Conservation (phyloP, 768 basidiomycete species). For the Tephrocybe sp. region DNA sequence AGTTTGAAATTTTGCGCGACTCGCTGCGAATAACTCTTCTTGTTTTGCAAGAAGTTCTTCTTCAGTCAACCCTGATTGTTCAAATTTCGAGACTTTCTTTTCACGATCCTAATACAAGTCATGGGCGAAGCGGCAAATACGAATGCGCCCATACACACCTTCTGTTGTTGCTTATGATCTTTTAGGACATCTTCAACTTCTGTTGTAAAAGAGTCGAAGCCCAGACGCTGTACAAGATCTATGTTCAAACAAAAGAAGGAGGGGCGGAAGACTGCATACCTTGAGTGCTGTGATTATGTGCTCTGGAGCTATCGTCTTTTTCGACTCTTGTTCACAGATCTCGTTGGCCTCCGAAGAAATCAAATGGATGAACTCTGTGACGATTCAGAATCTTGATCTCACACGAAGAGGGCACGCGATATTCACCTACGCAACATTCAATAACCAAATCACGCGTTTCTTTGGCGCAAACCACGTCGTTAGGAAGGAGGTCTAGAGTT, state of each 20-base stretch:
- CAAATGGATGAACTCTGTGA: slow-evolving; percentile 94
- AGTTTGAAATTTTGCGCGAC: slow-evolving; percentile 75
- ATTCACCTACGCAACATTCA: slow-evolving; percentile 98
- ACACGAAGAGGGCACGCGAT: slow-evolving; percentile 16
- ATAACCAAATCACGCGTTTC: slow-evolving; percentile 96
- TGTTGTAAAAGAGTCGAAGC: slow-evolving; percentile 85
- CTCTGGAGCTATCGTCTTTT: slow-evolving; percentile 98
- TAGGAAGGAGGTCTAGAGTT: slow-evolving; percentile 78
- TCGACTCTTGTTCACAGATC: slow-evolving; percentile 95
- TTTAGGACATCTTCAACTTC: slow-evolving; percentile 93
- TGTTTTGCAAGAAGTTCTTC: slow-evolving; percentile 88
- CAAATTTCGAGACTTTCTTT: slow-evolving; percentile 88
- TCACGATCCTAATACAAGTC: slow-evolving; percentile 65
- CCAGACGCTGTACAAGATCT: slow-evolving; percentile 61
- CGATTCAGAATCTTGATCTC: slow-evolving; percentile 6
- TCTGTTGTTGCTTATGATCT: slow-evolving; percentile 94
- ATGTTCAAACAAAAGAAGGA: slow-evolving; percentile 7
- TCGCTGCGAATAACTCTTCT: slow-evolving; percentile 90
- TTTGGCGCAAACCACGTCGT: slow-evolving; percentile 86
- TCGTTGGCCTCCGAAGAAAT: slow-evolving; percentile 98
- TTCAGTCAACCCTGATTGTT: slow-evolving; percentile 84
- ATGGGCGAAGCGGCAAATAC: slow-evolving; percentile 1
- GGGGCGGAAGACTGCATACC: slow-evolving; percentile 42
- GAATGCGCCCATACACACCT: slow-evolving; percentile 46
- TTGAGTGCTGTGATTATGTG: slow-evolving; percentile 92